phyloP scores from a whole-genome alignment of 176 grass and related monocot genomes.

The Ensete ventricosum region DNA sequence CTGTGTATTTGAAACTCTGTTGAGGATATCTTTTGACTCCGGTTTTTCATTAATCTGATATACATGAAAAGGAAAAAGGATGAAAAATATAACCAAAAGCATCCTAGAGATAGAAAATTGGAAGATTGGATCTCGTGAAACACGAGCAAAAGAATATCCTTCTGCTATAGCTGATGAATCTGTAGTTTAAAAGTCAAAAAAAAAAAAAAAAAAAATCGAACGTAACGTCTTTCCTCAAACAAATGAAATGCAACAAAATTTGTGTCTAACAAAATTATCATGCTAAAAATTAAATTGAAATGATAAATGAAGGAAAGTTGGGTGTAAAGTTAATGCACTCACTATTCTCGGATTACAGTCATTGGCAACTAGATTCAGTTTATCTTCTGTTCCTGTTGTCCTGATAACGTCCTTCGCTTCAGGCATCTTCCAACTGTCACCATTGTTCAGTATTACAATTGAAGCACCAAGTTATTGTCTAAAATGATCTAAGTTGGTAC shows the following conservation, averaged over 20 bases:
- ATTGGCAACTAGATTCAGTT: not conserved
- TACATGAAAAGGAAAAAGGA: not conserved
- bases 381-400: constrained; percentile 9
- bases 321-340: not conserved
- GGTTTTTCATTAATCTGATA: constrained; percentile 4
- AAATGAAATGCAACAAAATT: not conserved
- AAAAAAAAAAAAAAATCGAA: no score
- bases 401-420: constrained; percentile 21
- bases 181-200: not conserved
- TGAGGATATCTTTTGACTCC: not conserved
- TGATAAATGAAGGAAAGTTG: not conserved
- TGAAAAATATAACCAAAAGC: not conserved
- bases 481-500: no score
- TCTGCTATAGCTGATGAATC: not conserved
- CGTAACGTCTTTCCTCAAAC: no score
- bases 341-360: constrained; percentile 14
- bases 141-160: not conserved
- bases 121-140: not conserved
- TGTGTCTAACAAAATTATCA: not conserved
- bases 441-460: not conserved
- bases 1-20: not conserved
- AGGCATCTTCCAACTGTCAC: constrained; percentile 20
- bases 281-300: not conserved
- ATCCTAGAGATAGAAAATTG: not conserved
- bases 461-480: no score